phyloP scores from a whole-genome alignment of 1,139 yeast genomes.

The Wickerhamiella infanticola region DNA sequence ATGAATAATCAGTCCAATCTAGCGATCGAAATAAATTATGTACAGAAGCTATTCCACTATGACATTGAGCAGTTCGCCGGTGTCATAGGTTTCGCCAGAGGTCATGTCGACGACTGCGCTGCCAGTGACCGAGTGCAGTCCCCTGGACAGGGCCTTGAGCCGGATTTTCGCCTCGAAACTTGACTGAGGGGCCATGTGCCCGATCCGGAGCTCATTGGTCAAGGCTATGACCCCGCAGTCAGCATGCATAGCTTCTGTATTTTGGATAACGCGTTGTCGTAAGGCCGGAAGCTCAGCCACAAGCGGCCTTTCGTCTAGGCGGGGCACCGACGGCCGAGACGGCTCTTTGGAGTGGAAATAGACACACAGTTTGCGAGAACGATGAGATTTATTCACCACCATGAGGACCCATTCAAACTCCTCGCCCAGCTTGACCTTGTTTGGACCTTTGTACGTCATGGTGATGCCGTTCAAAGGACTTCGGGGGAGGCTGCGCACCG shows the following conservation, averaged over 20 bases:
- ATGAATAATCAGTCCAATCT: slow-evolving; percentile 5
- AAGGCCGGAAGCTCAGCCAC: slow-evolving; percentile 25
- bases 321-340: slow-evolving; percentile 2
- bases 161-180: slow-evolving; percentile 50
- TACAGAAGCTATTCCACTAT: slow-evolving; percentile 30
- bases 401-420: slow-evolving; percentile 50
- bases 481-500: background rate
- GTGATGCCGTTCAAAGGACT: slow-evolving; percentile 29
- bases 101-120: slow-evolving; percentile 45
- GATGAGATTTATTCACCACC: slow-evolving; percentile 41
- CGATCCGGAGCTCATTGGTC: slow-evolving; percentile 49
- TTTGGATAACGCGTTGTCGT: slow-evolving; percentile 14
- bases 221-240: slow-evolving; percentile 35
- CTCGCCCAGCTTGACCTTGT: slow-evolving; percentile 45
- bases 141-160: slow-evolving; percentile 47
- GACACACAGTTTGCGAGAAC: slow-evolving; percentile 28
- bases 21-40: background rate
- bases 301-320: slow-evolving; percentile 13
- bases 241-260: slow-evolving; percentile 9
- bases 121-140: slow-evolving; percentile 51
- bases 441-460: slow-evolving; percentile 49
- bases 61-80: slow-evolving; percentile 57
- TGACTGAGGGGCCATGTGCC: slow-evolving; percentile 45
- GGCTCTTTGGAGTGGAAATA: slow-evolving; percentile 18
- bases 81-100: slow-evolving; percentile 57